Evolutionary conservation across 1,284 basidiomycete species (phyloP).

Genomic region (Apiotrichum montevideense): DNA sequence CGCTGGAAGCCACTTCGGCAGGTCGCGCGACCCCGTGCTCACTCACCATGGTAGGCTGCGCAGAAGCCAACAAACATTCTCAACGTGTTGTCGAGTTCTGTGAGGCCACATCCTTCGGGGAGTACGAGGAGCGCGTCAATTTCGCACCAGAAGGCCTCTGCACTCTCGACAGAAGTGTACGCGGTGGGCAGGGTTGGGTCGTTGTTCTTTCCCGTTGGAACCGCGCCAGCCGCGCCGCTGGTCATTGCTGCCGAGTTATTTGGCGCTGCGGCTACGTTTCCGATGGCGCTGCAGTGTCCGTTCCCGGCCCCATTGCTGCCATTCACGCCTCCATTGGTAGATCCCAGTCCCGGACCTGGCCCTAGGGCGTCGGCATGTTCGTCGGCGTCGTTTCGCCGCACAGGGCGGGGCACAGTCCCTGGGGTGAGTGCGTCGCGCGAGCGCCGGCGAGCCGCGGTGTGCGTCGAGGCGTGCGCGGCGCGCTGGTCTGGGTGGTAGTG

Average conservation of each 20-base stretch:
- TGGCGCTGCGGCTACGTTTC: too few relatives aligned
- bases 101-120: constrained; percentile 61
- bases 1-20: background rate
- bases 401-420: background rate
- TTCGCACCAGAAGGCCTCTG: constrained; percentile 52
- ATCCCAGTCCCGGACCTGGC: background rate
- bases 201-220: background rate
- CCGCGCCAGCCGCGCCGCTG: background rate
- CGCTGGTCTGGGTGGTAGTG: background rate
- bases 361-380: background rate
- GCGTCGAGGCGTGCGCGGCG: background rate
- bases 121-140: constrained; percentile 72
- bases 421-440: constrained; percentile 4
- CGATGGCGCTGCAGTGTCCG: too few relatives aligned
- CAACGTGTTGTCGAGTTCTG: constrained; percentile 68
- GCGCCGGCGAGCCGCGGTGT: constrained; percentile 1
- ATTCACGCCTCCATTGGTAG: too few relatives aligned
- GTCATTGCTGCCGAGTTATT: too few relatives aligned
- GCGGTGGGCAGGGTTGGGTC: background rate
- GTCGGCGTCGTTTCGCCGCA: background rate
- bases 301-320: background rate
- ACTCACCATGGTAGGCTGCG: constrained; percentile 74
- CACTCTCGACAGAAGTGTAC: background rate
- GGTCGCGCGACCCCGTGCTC: too few relatives aligned
- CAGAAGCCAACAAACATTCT: constrained; percentile 70